phyloP scores from a whole-genome alignment of 2,329 filamentous ascomycete species.

The Alternaria rosae region DNA sequence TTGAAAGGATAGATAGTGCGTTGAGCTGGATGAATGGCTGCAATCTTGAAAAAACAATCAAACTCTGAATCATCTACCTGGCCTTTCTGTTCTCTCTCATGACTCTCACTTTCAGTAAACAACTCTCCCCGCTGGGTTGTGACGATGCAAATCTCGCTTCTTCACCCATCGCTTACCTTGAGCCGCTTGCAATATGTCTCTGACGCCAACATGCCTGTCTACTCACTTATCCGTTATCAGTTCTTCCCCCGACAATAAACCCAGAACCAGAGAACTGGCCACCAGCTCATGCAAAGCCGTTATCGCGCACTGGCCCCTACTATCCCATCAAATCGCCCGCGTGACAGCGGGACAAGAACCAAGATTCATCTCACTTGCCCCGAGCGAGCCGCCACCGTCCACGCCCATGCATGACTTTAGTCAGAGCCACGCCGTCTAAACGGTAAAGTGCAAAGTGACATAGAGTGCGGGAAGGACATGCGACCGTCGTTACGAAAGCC shows the following conservation, averaged over 20 bases:
- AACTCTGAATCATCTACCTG: slow-evolving; percentile 1
- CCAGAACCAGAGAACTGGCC: not conserved
- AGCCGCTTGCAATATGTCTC: not conserved
- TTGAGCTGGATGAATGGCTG: slow-evolving; percentile 20
- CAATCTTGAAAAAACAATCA: slow-evolving; percentile 21
- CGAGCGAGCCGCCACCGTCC: slow-evolving; percentile 2
- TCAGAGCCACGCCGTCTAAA: not conserved
- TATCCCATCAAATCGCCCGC: not conserved
- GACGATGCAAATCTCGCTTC: slow-evolving; percentile 8
- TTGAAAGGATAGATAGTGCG: slow-evolving; percentile 18
- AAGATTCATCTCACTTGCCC: slow-evolving; percentile 1
- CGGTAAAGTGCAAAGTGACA: not conserved
- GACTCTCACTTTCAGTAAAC: no score
- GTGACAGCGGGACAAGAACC: slow-evolving; percentile 1
- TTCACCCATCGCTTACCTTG: not conserved
- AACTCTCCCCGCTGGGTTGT: not conserved
- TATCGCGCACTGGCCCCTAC: not conserved
- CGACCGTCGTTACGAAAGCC: not conserved
- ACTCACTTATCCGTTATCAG: not conserved
- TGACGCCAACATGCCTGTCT: slow-evolving; percentile 5
- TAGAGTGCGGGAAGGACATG: not conserved
- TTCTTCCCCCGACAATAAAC: not conserved
- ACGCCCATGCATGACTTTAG: not conserved
- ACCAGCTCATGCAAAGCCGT: slow-evolving; percentile 1
- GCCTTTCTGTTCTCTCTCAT: not conserved